phyloP scores from a whole-genome alignment of 192 early-diverging fungal species.

The Linnemannia exigua region DNA sequence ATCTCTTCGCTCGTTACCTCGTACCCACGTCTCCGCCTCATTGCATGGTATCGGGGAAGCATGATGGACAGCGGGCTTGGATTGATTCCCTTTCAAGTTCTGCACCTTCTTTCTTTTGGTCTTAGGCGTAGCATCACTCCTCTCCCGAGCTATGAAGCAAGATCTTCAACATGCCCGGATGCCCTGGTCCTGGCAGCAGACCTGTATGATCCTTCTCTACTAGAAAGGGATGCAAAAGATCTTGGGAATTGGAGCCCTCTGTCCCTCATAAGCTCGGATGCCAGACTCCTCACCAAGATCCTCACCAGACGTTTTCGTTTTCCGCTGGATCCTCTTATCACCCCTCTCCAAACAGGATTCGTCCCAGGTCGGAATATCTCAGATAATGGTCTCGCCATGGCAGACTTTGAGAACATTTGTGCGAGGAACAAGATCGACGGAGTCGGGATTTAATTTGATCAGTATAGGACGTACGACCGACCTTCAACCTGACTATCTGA shows the following conservation, averaged over 20 bases:
- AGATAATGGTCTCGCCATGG: conserved; percentile 22
- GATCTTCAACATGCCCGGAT: not conserved
- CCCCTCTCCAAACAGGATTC: conserved; percentile 27
- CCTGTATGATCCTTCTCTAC: conserved; percentile 32
- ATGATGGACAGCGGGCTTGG: not conserved
- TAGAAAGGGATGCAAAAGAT: conserved; percentile 28
- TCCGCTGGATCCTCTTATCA: not conserved
- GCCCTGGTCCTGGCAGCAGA: conserved; percentile 21
- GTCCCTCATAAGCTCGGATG: conserved; percentile 12
- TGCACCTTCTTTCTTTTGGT: not conserved
- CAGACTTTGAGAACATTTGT: not conserved
- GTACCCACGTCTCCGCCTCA: no score
- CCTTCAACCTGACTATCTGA: conserved; percentile 36
- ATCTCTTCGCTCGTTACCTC: no score
- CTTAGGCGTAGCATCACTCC: not conserved
- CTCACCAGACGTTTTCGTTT: not conserved
- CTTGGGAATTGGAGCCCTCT: conserved; percentile 25
- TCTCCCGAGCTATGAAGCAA: not conserved
- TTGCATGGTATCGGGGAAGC: not conserved
- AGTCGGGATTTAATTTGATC: conserved; percentile 33
- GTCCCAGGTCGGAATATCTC: conserved; percentile 24
- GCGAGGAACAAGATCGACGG: not conserved
- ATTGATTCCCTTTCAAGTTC: not conserved
- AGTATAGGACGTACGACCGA: conserved; percentile 54
- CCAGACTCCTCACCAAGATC: conserved; percentile 16